Percentiles rank a stretch among this genome's conserved stretches.
Conservation (phyloP, 495 filamentous ascomycete genomes). For the Tuber magnatum region DNA sequence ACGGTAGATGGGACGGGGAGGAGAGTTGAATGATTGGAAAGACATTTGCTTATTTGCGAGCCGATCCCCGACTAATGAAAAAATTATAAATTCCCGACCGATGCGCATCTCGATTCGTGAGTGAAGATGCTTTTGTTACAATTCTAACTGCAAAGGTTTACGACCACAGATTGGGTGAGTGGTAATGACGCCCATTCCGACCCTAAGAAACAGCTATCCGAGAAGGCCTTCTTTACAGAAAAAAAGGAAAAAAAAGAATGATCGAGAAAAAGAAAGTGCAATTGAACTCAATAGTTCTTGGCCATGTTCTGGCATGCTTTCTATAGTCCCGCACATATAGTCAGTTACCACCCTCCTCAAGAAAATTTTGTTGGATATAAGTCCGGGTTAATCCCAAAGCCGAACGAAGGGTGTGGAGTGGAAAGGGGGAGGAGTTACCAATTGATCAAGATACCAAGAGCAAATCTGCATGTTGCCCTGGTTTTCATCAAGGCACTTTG, state of each 20-base stretch:
- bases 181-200: not conserved
- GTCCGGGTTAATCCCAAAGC: not conserved
- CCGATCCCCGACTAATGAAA: not conserved
- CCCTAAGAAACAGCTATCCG: not conserved
- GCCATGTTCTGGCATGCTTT: conserved; percentile 93
- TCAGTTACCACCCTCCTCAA: conserved; percentile 37
- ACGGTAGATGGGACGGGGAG: not conserved
- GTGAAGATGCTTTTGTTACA: conserved; percentile 4
- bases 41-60: not conserved
- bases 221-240: not conserved
- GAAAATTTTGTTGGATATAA: conserved; percentile 6
- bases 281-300: conserved; percentile 62
- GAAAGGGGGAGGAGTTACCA: conserved; percentile 47
- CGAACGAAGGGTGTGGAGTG: not conserved
- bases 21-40: not conserved
- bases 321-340: conserved; percentile 43
- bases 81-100: not conserved
- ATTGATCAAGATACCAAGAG: conserved; percentile 94
- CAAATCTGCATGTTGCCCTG: conserved; percentile 90
- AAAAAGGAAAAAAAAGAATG: not conserved
- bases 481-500: conserved; percentile 91
- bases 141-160: conserved; percentile 1
- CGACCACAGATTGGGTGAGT: not conserved
- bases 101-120: not conserved
- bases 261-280: not conserved